A percentile compares a stretch with the other conserved stretches of the same genome.
Conservation (phyloP, 1,284 basidiomycete species). For the Boletus holoroseus region DNA sequence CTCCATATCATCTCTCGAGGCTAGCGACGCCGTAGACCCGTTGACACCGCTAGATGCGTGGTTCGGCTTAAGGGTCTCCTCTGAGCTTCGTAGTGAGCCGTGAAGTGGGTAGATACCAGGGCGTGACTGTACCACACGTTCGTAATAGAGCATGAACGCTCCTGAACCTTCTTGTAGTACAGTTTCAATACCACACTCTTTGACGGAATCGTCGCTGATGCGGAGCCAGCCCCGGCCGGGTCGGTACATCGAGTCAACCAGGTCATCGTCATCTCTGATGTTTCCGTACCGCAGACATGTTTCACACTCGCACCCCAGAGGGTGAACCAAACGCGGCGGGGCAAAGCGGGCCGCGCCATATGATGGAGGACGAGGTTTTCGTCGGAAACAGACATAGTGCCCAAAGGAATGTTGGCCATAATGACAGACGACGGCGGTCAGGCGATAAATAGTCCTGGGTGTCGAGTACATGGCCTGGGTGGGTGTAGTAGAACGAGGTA, state of each 20-base stretch:
- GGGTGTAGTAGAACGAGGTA: slow-evolving; percentile 47
- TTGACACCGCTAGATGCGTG: slow-evolving; percentile 35
- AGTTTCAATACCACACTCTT: slow-evolving; percentile 69
- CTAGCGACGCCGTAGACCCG: slow-evolving; percentile 43
- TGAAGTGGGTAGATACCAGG: slow-evolving; percentile 28
- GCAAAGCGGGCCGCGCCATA: slow-evolving; percentile 33
- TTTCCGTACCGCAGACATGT: slow-evolving; percentile 39
- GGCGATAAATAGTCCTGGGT: slow-evolving; percentile 67
- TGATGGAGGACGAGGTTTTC: slow-evolving; percentile 56
- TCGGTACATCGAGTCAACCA: slow-evolving; percentile 32
- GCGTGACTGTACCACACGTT: slow-evolving; percentile 51
- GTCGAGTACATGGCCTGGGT: slow-evolving; percentile 48
- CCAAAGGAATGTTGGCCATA: slow-evolving; percentile 86
- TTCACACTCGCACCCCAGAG: slow-evolving; percentile 43
- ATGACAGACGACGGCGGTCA: slow-evolving; percentile 81
- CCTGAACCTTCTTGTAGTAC: slow-evolving; percentile 68
- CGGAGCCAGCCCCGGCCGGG: slow-evolving; percentile 73
- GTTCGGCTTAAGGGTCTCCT: slow-evolving; percentile 60
- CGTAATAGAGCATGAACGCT: slow-evolving; percentile 90
- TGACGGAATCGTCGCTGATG: slow-evolving; percentile 79
- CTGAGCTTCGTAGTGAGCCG: slow-evolving; percentile 42
- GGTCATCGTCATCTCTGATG: slow-evolving; percentile 39
- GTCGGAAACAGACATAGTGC: slow-evolving; percentile 86
- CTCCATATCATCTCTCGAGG: slow-evolving; percentile 19
- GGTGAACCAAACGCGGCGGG: slow-evolving; percentile 48